phyloP scores from a whole-genome alignment of 805 yeast genomes.

The Pichia sporocuriosa region DNA sequence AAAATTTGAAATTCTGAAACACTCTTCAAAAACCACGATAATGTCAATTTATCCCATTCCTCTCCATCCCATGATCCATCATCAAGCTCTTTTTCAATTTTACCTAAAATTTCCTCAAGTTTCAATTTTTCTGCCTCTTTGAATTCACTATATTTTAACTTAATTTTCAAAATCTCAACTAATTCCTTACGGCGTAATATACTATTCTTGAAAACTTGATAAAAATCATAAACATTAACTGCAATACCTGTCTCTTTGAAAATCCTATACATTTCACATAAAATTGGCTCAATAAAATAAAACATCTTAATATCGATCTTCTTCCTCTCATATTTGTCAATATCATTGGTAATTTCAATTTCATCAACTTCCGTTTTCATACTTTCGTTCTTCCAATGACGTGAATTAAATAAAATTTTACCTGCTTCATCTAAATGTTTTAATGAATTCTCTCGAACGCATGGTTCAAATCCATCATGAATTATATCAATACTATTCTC shows the following conservation, averaged over 20 bases:
- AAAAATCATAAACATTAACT: slow-evolving; percentile 32
- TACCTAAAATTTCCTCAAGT: slow-evolving; percentile 1
- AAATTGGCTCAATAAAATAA: slow-evolving; percentile 39
- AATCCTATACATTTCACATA: slow-evolving; percentile 54
- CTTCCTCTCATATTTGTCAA: neutral
- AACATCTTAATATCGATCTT: slow-evolving; percentile 25
- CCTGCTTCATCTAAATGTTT: slow-evolving; percentile 38
- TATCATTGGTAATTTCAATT: neutral
- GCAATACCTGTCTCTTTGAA: slow-evolving; percentile 73
- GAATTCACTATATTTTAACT: slow-evolving; percentile 1
- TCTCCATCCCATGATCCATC: slow-evolving; percentile 31
- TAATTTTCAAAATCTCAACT: slow-evolving; percentile 13
- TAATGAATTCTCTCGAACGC: slow-evolving; percentile 35
- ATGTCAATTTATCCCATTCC: slow-evolving; percentile 55
- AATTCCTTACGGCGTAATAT: slow-evolving; percentile 16
- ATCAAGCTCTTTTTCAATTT: slow-evolving; percentile 23
- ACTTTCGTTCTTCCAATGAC: slow-evolving; percentile 18
- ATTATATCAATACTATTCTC: slow-evolving; percentile 24
- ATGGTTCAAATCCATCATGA: slow-evolving; percentile 36
- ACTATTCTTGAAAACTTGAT: slow-evolving; percentile 32
- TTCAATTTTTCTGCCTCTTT: slow-evolving; percentile 4
- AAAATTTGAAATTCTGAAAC: slow-evolving; percentile 61
- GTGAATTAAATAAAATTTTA: slow-evolving; percentile 21
- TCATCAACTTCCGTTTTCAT: neutral
- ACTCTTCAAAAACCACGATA: slow-evolving; percentile 71